These are phyloP conservation scores for Leishmania tarentolae DNA, from an alignment of 208 protist species.

Conservation along the genomic window DNA sequence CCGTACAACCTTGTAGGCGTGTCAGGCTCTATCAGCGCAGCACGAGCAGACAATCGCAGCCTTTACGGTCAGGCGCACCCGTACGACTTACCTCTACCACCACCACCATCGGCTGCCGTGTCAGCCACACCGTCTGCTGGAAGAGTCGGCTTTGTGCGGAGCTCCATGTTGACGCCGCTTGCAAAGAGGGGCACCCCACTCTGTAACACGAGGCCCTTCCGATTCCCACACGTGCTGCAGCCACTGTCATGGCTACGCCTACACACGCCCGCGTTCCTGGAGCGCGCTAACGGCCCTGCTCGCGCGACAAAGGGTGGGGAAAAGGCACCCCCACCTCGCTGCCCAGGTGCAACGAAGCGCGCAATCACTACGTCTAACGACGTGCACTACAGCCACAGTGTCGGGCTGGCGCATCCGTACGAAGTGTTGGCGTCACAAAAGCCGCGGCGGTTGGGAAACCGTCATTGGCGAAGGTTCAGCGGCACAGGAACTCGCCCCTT, in stretches of 20 bases:
- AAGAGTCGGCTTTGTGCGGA: neutral
- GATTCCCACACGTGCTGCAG: neutral
- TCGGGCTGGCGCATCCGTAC: neutral
- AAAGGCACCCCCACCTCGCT: neutral
- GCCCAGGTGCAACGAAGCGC: neutral
- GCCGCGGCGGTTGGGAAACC: neutral
- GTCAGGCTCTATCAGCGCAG: neutral
- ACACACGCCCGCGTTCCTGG: neutral
- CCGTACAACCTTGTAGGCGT: slow-evolving; percentile 12
- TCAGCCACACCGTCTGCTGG: neutral
- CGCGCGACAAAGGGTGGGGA: neutral
- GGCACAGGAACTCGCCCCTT: neutral
- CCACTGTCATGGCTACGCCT: neutral
- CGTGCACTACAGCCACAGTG: neutral
- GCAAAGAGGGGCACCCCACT: neutral
- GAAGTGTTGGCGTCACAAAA: neutral
- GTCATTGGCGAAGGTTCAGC: neutral
- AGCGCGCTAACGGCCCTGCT: neutral
- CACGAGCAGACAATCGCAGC: neutral
- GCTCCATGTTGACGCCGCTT: neutral
- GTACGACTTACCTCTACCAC: neutral
- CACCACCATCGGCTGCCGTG: neutral
- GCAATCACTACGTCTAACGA: neutral
- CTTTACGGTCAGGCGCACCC: neutral
- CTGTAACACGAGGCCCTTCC: neutral